Conservation (phyloP, 345 rosid species). For the Citrus glauca region DNA sequence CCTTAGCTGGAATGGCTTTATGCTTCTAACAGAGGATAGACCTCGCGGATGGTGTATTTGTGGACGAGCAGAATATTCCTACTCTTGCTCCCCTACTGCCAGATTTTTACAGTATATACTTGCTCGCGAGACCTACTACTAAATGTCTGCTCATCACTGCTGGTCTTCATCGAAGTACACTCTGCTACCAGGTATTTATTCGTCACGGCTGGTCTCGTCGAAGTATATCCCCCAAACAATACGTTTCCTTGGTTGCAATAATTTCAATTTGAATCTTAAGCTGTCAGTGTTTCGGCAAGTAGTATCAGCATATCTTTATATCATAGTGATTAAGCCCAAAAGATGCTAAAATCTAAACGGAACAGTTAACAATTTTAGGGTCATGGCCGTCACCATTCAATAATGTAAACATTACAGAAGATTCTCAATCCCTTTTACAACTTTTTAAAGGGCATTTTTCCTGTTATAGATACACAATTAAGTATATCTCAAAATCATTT, state of each 20-base stretch:
- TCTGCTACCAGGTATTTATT: too few species aligned
- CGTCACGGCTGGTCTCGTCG: too few species aligned
- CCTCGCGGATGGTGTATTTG: too few species aligned
- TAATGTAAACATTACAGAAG: neutral
- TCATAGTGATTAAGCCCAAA: neutral
- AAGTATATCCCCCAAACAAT: too few species aligned
- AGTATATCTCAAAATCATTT: neutral
- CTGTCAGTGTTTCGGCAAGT: neutral
- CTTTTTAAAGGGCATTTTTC: neutral
- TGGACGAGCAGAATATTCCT: too few species aligned
- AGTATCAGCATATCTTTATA: neutral
- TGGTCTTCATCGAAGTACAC: too few species aligned
- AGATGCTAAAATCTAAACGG: conserved; percentile 3
- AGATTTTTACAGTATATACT: too few species aligned
- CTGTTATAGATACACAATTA: neutral
- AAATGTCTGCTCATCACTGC: too few species aligned
- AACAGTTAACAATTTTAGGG: neutral
- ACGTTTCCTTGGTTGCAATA: neutral
- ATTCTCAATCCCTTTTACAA: neutral
- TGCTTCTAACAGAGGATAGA: too few species aligned
- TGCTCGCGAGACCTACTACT: too few species aligned
- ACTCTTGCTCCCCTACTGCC: too few species aligned
- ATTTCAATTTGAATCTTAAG: neutral
- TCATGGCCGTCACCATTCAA: neutral
- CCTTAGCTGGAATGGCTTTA: too few species aligned